Percentiles rank a stretch among this genome's conserved stretches.
phyloP scores from a whole-genome alignment of 805 yeast genomes.

The Candida golubevii region DNA sequence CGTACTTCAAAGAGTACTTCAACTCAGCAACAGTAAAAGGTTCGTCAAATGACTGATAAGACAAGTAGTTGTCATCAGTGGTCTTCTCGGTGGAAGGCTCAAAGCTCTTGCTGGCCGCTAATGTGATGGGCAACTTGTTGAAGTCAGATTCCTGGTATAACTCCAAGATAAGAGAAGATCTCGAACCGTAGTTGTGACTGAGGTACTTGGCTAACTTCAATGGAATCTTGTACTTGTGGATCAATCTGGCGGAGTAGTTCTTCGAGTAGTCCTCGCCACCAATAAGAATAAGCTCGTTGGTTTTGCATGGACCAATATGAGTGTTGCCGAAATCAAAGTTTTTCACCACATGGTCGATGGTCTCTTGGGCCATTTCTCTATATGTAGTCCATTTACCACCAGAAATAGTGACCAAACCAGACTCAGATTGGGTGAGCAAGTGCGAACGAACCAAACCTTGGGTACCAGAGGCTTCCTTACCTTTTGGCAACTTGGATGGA shows the following conservation, averaged over 20 bases:
- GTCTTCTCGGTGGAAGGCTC: conserved; percentile 26
- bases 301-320: conserved; percentile 44
- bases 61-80: conserved; percentile 33
- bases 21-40: conserved; percentile 92
- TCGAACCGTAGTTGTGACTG: conserved; percentile 82
- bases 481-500: conserved; percentile 50
- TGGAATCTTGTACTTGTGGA: conserved; percentile 72
- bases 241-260: conserved; percentile 70
- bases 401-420: conserved; percentile 81
- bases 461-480: conserved; percentile 49
- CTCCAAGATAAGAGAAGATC: conserved; percentile 72
- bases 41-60: conserved; percentile 55
- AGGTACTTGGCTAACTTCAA: conserved; percentile 75
- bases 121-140: conserved; percentile 63
- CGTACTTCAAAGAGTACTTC: conserved; percentile 73
- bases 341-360: conserved; percentile 68
- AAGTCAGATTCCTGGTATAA: conserved; percentile 48
- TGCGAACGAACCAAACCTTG: conserved; percentile 92
- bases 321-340: conserved; percentile 33
- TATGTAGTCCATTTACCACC: conserved; percentile 99
- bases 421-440: conserved; percentile 63
- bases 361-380: conserved; percentile 96
- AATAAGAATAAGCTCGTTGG: conserved; percentile 52
- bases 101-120: conserved; percentile 39
- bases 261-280: conserved; percentile 82